Evolutionary conservation across 1,284 basidiomycete genomes (phyloP).

Genomic region (Melampsora larici-populina): DNA sequence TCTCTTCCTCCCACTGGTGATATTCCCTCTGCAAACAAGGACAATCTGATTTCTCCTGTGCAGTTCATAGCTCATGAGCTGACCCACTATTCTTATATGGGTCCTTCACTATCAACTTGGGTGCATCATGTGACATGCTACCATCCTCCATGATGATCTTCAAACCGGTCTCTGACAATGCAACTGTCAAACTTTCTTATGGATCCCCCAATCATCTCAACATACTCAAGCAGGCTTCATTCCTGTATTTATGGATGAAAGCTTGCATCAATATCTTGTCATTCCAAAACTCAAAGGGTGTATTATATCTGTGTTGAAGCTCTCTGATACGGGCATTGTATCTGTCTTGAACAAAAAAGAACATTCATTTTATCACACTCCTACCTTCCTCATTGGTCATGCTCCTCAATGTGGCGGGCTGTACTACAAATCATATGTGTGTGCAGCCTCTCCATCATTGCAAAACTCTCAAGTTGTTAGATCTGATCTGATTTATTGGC

Average conservation of each 20-base stretch:
- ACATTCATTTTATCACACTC: not conserved
- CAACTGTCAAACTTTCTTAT: not conserved
- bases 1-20: not conserved
- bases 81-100: too few species aligned
- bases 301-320: not conserved
- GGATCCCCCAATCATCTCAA: not conserved
- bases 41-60: too few species aligned
- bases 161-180: not conserved
- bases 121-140: not conserved
- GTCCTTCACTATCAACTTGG: constrained; percentile 14
- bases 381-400: not conserved
- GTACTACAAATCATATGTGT: not conserved
- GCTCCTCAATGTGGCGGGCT: not conserved
- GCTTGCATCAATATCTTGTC: not conserved
- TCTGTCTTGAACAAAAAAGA: not conserved
- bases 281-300: constrained; percentile 8
- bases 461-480: too few species aligned
- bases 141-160: not conserved
- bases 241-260: not conserved
- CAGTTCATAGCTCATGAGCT: too few species aligned
- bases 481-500: not conserved
- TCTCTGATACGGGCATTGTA: constrained; percentile 1
- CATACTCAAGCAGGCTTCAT: not conserved
- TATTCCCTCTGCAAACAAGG: too few species aligned
- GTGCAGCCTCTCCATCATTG: too few species aligned